These are phyloP conservation scores for Straminergon stramineum DNA, from an alignment of 225 moss, liverwort and hornwort genomes.

Conservation along the genomic window DNA sequence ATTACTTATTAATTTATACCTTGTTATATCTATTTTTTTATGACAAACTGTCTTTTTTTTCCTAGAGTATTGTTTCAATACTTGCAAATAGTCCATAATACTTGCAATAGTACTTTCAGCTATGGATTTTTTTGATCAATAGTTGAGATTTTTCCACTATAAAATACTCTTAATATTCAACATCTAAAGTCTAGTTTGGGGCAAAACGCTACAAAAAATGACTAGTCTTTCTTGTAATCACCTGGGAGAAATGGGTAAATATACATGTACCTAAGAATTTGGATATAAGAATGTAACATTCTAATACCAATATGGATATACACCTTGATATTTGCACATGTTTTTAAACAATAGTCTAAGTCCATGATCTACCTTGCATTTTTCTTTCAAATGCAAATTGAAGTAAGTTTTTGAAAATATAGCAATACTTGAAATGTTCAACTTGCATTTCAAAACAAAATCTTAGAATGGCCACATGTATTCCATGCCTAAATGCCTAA, in stretches of 20 bases:
- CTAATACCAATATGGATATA: neutral
- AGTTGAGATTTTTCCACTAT: too few relatives aligned
- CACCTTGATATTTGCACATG: neutral
- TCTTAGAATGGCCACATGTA: neutral
- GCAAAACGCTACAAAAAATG: too few relatives aligned
- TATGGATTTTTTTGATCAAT: too few relatives aligned
- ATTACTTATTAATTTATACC: too few relatives aligned
- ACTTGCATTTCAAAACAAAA: neutral
- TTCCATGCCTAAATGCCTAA: neutral
- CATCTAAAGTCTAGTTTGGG: too few relatives aligned
- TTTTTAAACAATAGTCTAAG: neutral
- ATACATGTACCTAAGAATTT: neutral
- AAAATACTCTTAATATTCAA: too few relatives aligned
- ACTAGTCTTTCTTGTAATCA: too few relatives aligned
- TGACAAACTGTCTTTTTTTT: too few relatives aligned
- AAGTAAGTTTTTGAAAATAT: neutral
- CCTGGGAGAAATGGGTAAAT: neutral
- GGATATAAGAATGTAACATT: neutral
- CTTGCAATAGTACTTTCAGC: too few relatives aligned
- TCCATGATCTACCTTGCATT: neutral
- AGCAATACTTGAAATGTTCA: fast-evolving
- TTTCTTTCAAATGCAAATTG: neutral
- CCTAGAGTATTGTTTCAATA: too few relatives aligned
- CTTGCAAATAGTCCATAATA: too few relatives aligned
- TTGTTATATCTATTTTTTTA: too few relatives aligned